Base-by-base conservation (phyloP, 306 rosid genomes). In the Delonix regia region DNA sequence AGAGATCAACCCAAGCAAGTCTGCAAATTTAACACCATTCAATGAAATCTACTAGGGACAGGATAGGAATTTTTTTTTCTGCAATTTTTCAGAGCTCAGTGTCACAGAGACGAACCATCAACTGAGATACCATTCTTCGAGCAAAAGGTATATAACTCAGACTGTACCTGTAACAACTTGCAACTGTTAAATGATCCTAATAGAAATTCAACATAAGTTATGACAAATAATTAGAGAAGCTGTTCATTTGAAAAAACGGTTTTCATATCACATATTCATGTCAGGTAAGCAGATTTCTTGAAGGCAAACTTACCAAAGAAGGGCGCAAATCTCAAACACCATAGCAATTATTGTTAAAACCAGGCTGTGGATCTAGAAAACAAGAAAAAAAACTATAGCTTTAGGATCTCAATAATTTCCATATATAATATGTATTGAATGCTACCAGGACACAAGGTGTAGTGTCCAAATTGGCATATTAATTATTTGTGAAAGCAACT, bases 131-230 rank as follows among this genome's bases (percentile, higher is more conserved):
- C 89, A 92, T 91, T 86, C 94, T 91, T 84, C 98, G 92, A 73
- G 99, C 99, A 86, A 95, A 95, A 38, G 99, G 98, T 77, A 95
- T 95, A 74, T 95, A 93, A 71, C 99, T 95, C 83, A 95, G 72
- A 75, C 97, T 88, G 82, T 95, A 95, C 99, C 99, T 95, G 98
- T 78, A 84, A 75, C 57, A 77, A 22, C 22, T 24, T 69, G 77
- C 72, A 84, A 47, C 28, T 51, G 59, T 70, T 75, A 83, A 24
- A 39, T 48, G 71, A 44, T 63, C 52, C 12, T 12, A 19, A 45
- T 2, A 21, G 2, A 57, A 15, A 36, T 49, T 39, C 15, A 71
- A 75, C 25, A 53, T 8, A 53, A 53, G 75, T 21, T 39, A 66
- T 19, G 57, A 11, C 39, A 62, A 44, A 22, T 6, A 19, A 68